phyloP scores from a whole-genome alignment of 345 rosid species.

The Viola odorata region DNA sequence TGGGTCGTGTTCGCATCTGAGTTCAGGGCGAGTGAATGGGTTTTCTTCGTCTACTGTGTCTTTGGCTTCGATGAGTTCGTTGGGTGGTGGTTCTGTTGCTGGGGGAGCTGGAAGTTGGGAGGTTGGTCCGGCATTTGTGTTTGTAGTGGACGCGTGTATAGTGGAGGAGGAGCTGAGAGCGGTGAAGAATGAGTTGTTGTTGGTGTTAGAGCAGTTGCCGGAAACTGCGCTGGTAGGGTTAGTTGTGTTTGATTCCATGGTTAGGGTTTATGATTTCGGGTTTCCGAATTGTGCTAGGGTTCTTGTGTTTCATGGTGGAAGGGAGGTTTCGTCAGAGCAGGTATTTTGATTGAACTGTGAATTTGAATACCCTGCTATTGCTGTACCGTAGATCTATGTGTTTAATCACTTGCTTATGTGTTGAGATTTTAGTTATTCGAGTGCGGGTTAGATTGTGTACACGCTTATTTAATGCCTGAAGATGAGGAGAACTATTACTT shows the following conservation, averaged over 20 bases:
- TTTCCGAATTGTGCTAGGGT: slow-evolving; percentile 67
- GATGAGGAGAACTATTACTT: too few relatives aligned
- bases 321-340: slow-evolving; percentile 68
- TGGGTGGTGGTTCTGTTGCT: slow-evolving; percentile 18
- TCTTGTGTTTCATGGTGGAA: slow-evolving; percentile 70
- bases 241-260: slow-evolving; percentile 79
- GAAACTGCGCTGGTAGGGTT: slow-evolving; percentile 66
- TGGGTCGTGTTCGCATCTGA: slow-evolving; percentile 10
- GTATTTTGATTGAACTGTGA: slow-evolving; percentile 24
- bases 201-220: slow-evolving; percentile 75
- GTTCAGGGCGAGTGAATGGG: slow-evolving; percentile 13
- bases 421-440: too few relatives aligned
- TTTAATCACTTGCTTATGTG: neutral
- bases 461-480: too few relatives aligned
- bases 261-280: slow-evolving; percentile 74
- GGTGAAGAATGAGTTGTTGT: slow-evolving; percentile 62
- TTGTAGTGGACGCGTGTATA: slow-evolving; percentile 70
- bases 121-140: slow-evolving; percentile 79
- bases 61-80: slow-evolving; percentile 38
- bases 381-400: neutral
- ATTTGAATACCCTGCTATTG: neutral
- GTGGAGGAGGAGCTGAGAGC: slow-evolving; percentile 64
- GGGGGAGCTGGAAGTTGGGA: slow-evolving; percentile 24
- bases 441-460: too few relatives aligned
- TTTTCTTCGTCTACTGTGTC: slow-evolving; percentile 46